Conservation (phyloP, 148 eudicot genomes). For the Beta vulgaris region DNA sequence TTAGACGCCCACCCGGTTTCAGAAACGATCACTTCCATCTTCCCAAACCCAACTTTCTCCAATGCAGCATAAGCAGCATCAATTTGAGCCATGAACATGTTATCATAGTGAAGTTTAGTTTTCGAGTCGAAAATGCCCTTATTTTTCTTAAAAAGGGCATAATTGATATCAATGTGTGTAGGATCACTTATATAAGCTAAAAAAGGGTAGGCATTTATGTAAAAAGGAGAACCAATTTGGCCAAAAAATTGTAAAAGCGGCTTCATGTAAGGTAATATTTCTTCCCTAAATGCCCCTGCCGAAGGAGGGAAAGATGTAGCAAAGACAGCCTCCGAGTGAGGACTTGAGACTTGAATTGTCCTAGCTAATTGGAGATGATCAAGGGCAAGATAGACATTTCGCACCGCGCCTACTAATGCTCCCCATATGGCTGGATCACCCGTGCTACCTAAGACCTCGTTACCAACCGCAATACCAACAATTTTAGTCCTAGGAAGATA, state of each 20-base stretch:
- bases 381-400: conserved; percentile 60
- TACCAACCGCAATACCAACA: conserved; percentile 75
- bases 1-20: conserved; percentile 94
- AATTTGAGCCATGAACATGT: conserved; percentile 78
- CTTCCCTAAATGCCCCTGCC: conserved; percentile 62
- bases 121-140: conserved; percentile 55
- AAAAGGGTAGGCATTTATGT: conserved; percentile 81
- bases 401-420: conserved; percentile 51
- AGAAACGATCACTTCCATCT: conserved; percentile 76
- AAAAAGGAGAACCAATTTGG: conserved; percentile 56
- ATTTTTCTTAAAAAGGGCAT: conserved; percentile 60
- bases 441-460: conserved; percentile 54
- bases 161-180: conserved; percentile 48
- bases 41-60: conserved; percentile 57
- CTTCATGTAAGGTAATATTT: conserved; percentile 59
- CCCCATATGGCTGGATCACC: conserved; percentile 54
- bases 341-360: conserved; percentile 54
- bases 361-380: conserved; percentile 35
- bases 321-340: conserved; percentile 79
- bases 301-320: conserved; percentile 72
- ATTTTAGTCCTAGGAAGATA: conserved; percentile 53
- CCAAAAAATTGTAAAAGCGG: conserved; percentile 61
- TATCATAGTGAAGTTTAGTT: conserved; percentile 66
- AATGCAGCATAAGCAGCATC: conserved; percentile 75
- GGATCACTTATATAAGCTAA: conserved; percentile 76